Evolutionary conservation across 345 rosid species (phyloP).

Genomic region (Euclidium syriacum): DNA sequence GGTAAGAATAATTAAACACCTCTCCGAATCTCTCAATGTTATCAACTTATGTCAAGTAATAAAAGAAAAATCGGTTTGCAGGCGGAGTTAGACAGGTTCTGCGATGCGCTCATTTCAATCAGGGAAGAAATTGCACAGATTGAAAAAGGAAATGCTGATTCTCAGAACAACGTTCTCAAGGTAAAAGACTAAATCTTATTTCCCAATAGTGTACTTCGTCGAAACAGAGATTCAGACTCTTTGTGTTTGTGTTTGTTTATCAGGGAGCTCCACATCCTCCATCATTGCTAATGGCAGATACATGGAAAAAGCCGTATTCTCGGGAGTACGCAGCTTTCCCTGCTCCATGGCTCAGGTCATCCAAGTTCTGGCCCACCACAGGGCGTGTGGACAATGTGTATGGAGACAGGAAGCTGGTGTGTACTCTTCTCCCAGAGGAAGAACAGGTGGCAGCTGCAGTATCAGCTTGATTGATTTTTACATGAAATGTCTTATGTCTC

Average conservation of each 20-base stretch:
- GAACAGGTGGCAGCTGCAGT: constrained; percentile 85
- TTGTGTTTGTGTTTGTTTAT: background rate
- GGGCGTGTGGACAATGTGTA: constrained; percentile 98
- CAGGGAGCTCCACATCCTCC: constrained; percentile 99
- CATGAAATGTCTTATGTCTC: constrained; percentile 1
- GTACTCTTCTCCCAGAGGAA: constrained; percentile 86
- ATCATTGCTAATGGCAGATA: constrained; percentile 94
- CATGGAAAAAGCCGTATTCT: constrained; percentile 89
- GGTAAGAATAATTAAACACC: constrained; percentile 36
- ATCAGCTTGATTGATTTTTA: constrained; percentile 31
- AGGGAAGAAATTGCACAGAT: constrained; percentile 92
- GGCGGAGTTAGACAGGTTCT: constrained; percentile 96
- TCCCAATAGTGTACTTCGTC: background rate
- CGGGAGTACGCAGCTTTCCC: constrained; percentile 96
- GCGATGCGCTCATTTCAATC: constrained; percentile 93
- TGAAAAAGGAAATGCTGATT: constrained; percentile 90
- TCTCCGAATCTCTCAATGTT: background rate
- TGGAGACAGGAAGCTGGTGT: constrained; percentile 91
- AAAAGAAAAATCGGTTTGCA: constrained; percentile 35
- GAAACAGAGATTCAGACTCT: background rate
- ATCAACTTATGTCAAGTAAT: constrained; percentile 3
- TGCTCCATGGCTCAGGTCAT: constrained; percentile 84
- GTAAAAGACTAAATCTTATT: constrained; percentile 29
- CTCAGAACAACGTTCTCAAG: constrained; percentile 91
- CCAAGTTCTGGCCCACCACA: constrained; percentile 97